These are phyloP conservation scores for Sarocladiaceae sp. DNA, from an alignment of 2,329 filamentous ascomycete species.

Conservation along the genomic window DNA sequence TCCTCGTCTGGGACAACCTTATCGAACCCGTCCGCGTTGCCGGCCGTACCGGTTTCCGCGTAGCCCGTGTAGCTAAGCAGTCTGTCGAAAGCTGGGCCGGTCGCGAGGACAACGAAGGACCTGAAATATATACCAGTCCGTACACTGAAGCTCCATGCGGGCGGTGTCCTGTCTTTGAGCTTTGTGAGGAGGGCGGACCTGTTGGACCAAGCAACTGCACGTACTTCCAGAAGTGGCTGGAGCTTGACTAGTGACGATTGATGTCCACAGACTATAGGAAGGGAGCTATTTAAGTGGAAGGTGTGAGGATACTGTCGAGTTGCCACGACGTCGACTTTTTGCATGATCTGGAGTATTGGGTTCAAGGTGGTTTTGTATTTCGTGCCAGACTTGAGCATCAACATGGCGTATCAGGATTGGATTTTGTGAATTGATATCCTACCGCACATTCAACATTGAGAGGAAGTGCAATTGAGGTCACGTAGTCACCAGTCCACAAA, in stretches of 20 bases:
- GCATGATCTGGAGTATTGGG: slow-evolving; percentile 5
- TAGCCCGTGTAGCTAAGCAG: slow-evolving; percentile 42
- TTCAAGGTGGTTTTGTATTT: slow-evolving; percentile 2
- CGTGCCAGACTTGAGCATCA: background rate
- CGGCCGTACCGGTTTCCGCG: slow-evolving; percentile 46
- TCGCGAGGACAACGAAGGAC: slow-evolving; percentile 32
- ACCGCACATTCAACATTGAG: too few species aligned
- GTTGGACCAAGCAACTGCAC: slow-evolving; percentile 86
- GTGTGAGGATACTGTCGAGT: slow-evolving; percentile 1
- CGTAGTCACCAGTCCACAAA: background rate
- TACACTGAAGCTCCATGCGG: slow-evolving; percentile 88
- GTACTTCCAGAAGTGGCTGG: slow-evolving; percentile 85
- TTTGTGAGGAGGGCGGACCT: slow-evolving; percentile 85
- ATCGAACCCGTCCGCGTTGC: slow-evolving; percentile 59
- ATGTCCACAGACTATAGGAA: too few species aligned
- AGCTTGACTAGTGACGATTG: slow-evolving; percentile 28
- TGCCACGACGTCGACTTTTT: too few species aligned
- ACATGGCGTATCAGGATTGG: too few species aligned
- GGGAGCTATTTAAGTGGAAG: too few species aligned
- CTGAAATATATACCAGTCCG: slow-evolving; percentile 54
- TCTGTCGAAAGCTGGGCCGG: slow-evolving; percentile 34
- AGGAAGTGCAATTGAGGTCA: too few species aligned
- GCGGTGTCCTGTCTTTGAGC: slow-evolving; percentile 83
- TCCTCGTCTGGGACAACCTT: slow-evolving; percentile 82
- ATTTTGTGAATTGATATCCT: too few species aligned